Conservation (phyloP, 2,329 filamentous ascomycete genomes). For the Colletotrichum paranaense region DNA sequence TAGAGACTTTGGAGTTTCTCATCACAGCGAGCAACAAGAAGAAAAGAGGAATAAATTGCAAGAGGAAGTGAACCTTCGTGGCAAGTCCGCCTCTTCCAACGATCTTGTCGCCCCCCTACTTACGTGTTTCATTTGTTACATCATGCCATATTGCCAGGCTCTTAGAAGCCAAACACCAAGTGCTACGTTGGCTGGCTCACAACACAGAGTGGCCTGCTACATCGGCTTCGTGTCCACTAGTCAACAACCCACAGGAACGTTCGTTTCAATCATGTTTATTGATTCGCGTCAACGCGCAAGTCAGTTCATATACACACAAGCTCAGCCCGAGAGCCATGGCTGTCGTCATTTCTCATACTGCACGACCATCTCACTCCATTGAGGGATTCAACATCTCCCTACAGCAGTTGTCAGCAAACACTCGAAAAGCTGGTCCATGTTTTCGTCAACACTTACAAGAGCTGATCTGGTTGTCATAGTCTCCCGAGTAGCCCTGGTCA, state of each 20-base stretch:
- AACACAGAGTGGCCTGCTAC: too few relatives aligned
- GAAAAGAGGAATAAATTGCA: neutral
- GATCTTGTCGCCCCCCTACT: too few relatives aligned
- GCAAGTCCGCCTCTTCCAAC: neutral
- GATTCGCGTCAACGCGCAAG: neutral
- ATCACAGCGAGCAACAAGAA: neutral
- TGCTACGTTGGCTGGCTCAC: too few relatives aligned
- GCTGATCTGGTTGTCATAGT: conserved; percentile 32
- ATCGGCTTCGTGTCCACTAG: too few relatives aligned
- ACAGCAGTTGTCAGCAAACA: neutral
- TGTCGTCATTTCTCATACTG: neutral
- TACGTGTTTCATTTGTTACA: too few relatives aligned
- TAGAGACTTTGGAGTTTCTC: too few relatives aligned
- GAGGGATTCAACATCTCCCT: conserved; percentile 27
- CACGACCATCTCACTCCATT: neutral
- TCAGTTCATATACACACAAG: neutral
- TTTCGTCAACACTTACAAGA: conserved; percentile 13
- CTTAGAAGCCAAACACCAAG: too few relatives aligned
- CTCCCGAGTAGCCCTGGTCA: conserved; percentile 9
- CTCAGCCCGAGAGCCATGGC: neutral
- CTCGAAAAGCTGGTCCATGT: too few relatives aligned
- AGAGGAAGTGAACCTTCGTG: neutral
- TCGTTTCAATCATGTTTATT: neutral
- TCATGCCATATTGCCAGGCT: too few relatives aligned
- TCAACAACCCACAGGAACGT: too few relatives aligned